These are phyloP conservation scores for Saccharomycopsis oosterbeekiorum DNA, from an alignment of 805 yeast species.

Conservation along the genomic window DNA sequence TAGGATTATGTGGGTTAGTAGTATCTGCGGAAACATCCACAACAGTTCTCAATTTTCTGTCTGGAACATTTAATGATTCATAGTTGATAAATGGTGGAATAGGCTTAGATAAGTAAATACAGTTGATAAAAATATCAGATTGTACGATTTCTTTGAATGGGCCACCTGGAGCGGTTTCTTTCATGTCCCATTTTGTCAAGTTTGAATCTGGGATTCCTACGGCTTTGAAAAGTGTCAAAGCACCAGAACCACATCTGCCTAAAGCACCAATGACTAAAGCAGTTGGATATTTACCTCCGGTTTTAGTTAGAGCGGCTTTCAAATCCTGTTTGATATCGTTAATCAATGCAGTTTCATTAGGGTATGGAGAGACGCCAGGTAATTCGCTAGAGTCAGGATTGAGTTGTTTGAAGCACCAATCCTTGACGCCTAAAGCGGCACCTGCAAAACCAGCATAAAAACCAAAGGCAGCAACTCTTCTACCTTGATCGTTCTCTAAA, in stretches of 20 bases:
- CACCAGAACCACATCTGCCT: conserved; percentile 99
- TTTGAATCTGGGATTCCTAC: conserved; percentile 82
- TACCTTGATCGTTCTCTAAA: conserved; percentile 84
- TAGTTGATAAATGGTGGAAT: conserved; percentile 83
- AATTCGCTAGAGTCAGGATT: conserved; percentile 51
- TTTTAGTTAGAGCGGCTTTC: conserved; percentile 36
- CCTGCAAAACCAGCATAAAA: conserved; percentile 99
- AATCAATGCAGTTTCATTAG: conserved; percentile 67
- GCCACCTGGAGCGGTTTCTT: conserved; percentile 94
- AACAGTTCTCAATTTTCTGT: conserved; percentile 78
- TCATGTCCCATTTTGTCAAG: conserved; percentile 90
- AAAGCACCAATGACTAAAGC: conserved; percentile 91
- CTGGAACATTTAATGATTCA: conserved; percentile 51
- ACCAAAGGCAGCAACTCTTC: conserved; percentile 99
- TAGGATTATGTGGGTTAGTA: conserved; percentile 95
- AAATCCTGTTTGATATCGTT: conserved; percentile 57
- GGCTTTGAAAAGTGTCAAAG: conserved; percentile 70
- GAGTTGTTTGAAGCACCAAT: conserved; percentile 87
- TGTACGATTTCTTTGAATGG: conserved; percentile 88
- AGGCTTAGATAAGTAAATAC: conserved; percentile 88
- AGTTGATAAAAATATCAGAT: conserved; percentile 86
- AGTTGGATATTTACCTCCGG: conserved; percentile 58
- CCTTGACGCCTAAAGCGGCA: conserved; percentile 90
- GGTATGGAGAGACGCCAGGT: conserved; percentile 74
- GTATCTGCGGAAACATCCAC: conserved; percentile 99